Base-by-base conservation (phyloP, 495 filamentous ascomycete genomes). In the Trichoderma virens region DNA sequence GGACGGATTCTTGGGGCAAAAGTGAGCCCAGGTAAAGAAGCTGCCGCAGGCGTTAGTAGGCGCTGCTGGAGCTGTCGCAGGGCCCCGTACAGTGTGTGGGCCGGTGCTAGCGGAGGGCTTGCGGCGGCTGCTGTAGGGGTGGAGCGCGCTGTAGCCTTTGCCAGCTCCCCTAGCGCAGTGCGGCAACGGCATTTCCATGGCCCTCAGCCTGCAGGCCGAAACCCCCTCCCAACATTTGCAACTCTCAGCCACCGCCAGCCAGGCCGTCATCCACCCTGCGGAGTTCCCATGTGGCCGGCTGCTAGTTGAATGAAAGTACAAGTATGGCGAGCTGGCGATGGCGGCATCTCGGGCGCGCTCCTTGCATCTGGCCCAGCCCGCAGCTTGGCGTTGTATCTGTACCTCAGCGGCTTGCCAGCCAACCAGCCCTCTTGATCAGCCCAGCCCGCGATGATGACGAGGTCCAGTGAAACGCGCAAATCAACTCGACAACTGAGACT, bases 121-220 rank as follows among this genome's bases (percentile, higher is more conserved):
- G 51, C 51, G 51, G 51, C 51, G 23, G 51, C 51, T 27, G 51
- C 13, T 56, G 8, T 27, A 27, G 23, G 51, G 51, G 51, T 56
- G 51, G 51, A 56, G 51, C 51, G 41, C 41, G 51, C 51, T 56
- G 51, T 56, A 56, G 5, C 11, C 32, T 35, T 23, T 56, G 51
- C 51, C 51, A 56, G 51, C 25, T 56, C 51, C 51, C 51, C 51
- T 56, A 56, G 51, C 51, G 51, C 43, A 47, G 43, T 20, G 43
- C 43, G 43, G 43, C n/a, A 23, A 20, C 43, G 43, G 43, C 43
- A 47, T 47, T 47, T 35, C 11, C 32, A 11, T 35, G 32, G 43
- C 18, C 4, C 38, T 47, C 16, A 47, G 18, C 41, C 41, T 2
- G 5, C 32, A 4, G 1, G 18, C 14, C 41, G 11, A 45, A 5